Evolutionary conservation across 2,329 filamentous ascomycete species (phyloP).

Genomic region (Arthrinium puccinioides): DNA sequence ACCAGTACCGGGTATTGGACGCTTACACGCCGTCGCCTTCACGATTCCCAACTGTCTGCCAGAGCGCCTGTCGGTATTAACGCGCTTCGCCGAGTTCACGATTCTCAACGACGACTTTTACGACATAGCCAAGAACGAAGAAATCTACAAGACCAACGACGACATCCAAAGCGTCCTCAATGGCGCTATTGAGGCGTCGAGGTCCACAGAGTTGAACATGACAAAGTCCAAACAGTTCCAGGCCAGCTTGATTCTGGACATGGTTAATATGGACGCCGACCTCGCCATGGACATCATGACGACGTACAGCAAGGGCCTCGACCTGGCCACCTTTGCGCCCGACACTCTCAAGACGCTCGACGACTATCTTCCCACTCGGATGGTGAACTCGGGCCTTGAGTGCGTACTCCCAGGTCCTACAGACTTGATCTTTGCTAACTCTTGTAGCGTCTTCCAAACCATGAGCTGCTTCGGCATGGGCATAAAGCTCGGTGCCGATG

Average conservation of each 20-base stretch:
- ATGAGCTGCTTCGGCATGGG: neutral
- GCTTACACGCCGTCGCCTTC: neutral
- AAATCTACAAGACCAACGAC: neutral
- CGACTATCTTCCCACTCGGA: neutral
- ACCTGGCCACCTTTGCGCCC: neutral
- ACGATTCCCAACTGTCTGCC: neutral
- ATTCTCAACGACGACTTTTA: neutral
- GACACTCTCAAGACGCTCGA: neutral
- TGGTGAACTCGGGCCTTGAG: neutral
- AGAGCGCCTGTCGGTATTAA: neutral
- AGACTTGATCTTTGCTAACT: neutral
- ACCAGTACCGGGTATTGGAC: neutral
- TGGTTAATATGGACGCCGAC: neutral
- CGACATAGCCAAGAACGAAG: neutral
- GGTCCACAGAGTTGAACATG: neutral
- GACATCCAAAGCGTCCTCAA: neutral
- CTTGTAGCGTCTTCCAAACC: neutral
- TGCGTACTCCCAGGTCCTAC: neutral
- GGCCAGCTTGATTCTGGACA: neutral
- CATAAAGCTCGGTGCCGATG: neutral
- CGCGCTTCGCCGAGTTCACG: neutral
- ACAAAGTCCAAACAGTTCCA: neutral
- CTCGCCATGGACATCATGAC: neutral
- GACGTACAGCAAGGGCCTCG: neutral
- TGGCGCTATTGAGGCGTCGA: neutral